Percentiles rank a stretch among this genome's conserved stretches.
These are phyloP conservation scores for Achaetomiella virescens DNA, from an alignment of 495 filamentous ascomycete species.

Conservation along the genomic window DNA sequence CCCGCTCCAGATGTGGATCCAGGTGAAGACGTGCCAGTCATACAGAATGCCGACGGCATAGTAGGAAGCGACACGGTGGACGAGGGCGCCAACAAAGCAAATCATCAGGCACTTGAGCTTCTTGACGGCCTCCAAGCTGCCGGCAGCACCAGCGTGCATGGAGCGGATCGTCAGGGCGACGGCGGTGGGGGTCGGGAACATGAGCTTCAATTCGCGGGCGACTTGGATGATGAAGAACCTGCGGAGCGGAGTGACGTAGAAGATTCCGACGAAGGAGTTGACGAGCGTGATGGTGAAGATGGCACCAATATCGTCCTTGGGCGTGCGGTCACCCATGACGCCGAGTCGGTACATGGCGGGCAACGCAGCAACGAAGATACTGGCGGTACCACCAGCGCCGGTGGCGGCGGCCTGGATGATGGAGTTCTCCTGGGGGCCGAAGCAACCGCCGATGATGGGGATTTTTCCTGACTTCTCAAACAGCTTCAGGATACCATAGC, in stretches of 20 bases:
- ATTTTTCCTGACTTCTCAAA: conserved; percentile 39
- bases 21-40: conserved; percentile 62
- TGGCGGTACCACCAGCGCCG: conserved; percentile 56
- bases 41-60: conserved; percentile 59
- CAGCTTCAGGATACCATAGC: conserved; percentile 58
- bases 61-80: conserved; percentile 52
- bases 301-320: conserved; percentile 50
- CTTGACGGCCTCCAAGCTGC: conserved; percentile 48
- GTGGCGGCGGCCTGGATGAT: conserved; percentile 60
- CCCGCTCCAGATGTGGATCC: conserved; percentile 57
- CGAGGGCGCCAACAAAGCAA: conserved; percentile 45
- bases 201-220: conserved; percentile 53
- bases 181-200: conserved; percentile 60
- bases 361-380: conserved; percentile 57
- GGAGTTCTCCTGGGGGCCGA: conserved; percentile 62
- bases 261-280: conserved; percentile 61
- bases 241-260: conserved; percentile 60
- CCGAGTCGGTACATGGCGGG: conserved; percentile 57
- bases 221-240: conserved; percentile 66
- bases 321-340: conserved; percentile 42
- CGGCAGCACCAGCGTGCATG: conserved; percentile 54
- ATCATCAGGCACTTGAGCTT: conserved; percentile 52
- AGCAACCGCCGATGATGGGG: conserved; percentile 54
- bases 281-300: conserved; percentile 58
- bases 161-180: conserved; percentile 58